Conservation (phyloP, 2,329 filamentous ascomycete genomes). For the Tetracladium maxilliforme region DNA sequence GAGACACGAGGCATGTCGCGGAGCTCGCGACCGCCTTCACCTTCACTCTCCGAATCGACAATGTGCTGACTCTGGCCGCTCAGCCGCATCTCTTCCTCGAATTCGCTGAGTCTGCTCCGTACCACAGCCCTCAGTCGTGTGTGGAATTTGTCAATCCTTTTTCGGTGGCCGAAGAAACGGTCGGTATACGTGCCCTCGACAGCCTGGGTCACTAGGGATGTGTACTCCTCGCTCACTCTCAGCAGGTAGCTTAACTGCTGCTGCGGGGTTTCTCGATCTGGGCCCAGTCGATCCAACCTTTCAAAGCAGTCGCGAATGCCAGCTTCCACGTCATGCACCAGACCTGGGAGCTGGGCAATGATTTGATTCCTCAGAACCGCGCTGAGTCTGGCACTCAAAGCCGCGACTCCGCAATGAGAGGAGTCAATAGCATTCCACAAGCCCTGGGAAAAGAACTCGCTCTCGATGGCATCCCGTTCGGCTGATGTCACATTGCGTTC, state of each 20-base stretch:
- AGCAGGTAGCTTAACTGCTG: conserved; percentile 34
- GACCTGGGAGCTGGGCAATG: conserved; percentile 24
- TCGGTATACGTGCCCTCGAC: conserved; percentile 35
- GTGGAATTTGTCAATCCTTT: conserved; percentile 15
- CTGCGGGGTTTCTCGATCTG: conserved; percentile 22
- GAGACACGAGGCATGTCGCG: too few relatives aligned
- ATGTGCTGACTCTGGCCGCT: conserved; percentile 25
- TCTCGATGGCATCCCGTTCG: conserved; percentile 23
- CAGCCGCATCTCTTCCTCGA: conserved; percentile 24
- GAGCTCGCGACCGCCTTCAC: conserved; percentile 3
- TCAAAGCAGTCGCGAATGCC: conserved; percentile 18
- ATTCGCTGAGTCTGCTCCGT: conserved; percentile 31
- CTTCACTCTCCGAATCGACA: conserved; percentile 6
- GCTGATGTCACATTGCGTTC: conserved; percentile 12
- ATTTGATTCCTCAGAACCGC: conserved; percentile 32
- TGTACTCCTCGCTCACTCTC: conserved; percentile 26
- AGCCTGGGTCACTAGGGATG: conserved; percentile 26
- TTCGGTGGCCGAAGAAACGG: conserved; percentile 29
- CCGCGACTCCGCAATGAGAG: conserved; percentile 27
- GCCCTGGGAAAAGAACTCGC: conserved; percentile 25
- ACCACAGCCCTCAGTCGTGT: conserved; percentile 37
- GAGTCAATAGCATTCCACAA: conserved; percentile 20
- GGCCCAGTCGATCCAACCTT: conserved; percentile 30
- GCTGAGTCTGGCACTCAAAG: conserved; percentile 32
- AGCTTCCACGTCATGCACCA: conserved; percentile 25